Evolutionary conservation across 768 basidiomycete species (phyloP).

Genomic region (Leucocoprinus leucothites): DNA sequence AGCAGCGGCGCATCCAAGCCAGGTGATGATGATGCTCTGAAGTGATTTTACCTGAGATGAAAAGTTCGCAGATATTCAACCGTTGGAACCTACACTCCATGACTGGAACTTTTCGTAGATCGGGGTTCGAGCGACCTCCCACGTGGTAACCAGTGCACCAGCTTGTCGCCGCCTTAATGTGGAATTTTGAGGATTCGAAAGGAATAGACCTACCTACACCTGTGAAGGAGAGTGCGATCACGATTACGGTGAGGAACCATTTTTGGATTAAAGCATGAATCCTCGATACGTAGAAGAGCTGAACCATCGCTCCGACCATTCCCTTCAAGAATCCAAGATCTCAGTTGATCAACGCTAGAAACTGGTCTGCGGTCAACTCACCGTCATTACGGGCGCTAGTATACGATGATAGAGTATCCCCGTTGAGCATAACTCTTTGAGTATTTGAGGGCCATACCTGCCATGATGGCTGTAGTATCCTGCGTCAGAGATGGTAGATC

Average conservation of each 20-base stretch:
- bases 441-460: background rate
- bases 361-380: background rate
- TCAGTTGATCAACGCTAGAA: too few species aligned
- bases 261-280: constrained; percentile 24
- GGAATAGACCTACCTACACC: constrained; percentile 18
- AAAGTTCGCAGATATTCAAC: too few species aligned
- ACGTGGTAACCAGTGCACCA: constrained; percentile 23
- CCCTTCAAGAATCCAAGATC: constrained; percentile 24
- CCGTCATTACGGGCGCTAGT: background rate
- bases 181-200: too few species aligned
- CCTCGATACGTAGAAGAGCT: constrained; percentile 44
- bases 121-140: constrained; percentile 18
- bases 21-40: constrained; percentile 25
- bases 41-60: too few species aligned
- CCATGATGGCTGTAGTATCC: background rate
- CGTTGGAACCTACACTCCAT: background rate
- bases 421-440: too few species aligned
- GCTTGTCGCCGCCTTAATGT: constrained; percentile 15
- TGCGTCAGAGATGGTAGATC: too few species aligned
- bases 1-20: constrained; percentile 38
- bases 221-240: constrained; percentile 16
- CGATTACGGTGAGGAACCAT: constrained; percentile 14
- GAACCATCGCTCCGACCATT: constrained; percentile 40
- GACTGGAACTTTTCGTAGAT: constrained; percentile 24
- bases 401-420: too few species aligned